Evolutionary conservation across 2,329 filamentous ascomycete species (phyloP).

Genomic region (Fusarium mangiferae): DNA sequence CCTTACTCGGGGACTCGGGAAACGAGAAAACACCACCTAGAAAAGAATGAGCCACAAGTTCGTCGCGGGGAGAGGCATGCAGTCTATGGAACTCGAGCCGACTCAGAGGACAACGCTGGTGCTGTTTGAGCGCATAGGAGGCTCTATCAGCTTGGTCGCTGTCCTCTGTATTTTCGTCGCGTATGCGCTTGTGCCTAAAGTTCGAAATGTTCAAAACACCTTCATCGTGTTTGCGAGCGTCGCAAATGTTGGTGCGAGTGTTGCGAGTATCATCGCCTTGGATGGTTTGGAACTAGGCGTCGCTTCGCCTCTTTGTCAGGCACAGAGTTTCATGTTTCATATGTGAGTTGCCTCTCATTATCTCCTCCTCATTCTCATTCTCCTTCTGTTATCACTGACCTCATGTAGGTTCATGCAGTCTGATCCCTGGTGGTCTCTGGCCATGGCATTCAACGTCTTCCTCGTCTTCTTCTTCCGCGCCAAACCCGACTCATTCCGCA

Average conservation of each 20-base stretch:
- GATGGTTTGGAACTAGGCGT: constrained; percentile 68
- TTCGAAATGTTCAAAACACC: constrained; percentile 69
- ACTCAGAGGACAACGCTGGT: constrained; percentile 56
- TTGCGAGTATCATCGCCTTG: constrained; percentile 77
- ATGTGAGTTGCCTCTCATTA: constrained; percentile 61
- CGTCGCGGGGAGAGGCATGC: constrained; percentile 29
- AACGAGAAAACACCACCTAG: background rate
- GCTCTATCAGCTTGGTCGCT: constrained; percentile 62
- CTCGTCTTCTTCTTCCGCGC: constrained; percentile 72
- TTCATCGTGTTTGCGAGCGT: constrained; percentile 71
- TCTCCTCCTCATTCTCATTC: constrained; percentile 7
- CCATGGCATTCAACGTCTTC: constrained; percentile 86
- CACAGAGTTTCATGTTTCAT: constrained; percentile 71
- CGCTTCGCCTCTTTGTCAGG: constrained; percentile 68
- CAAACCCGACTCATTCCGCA: constrained; percentile 74
- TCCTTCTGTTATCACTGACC: constrained; percentile 57
- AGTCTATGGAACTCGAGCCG: constrained; percentile 49
- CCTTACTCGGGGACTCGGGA: constrained; percentile 9
- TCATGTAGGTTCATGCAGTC: constrained; percentile 76
- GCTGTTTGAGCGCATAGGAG: constrained; percentile 63
- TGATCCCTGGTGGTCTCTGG: constrained; percentile 80
- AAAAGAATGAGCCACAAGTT: constrained; percentile 23
- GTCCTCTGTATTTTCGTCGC: constrained; percentile 64
- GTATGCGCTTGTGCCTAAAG: constrained; percentile 60
- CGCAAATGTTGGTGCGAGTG: constrained; percentile 67